These are phyloP conservation scores for Salix dunnii DNA, from an alignment of 345 rosid genomes.

Conservation along the genomic window DNA sequence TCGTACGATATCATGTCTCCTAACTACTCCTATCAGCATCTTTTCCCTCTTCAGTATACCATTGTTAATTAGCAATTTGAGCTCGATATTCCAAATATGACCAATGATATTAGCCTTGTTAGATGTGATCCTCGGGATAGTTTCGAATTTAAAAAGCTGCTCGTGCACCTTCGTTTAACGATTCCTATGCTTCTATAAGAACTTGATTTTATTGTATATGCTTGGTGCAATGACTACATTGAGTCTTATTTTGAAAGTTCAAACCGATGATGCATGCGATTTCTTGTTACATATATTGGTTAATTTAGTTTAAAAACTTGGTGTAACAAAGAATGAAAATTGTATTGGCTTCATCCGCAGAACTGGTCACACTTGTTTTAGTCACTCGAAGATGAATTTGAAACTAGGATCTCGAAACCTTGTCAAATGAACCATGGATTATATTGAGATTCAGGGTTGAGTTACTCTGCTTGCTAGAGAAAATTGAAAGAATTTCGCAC, in stretches of 20 bases:
- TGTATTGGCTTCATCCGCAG: no score
- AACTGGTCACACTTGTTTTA: no score
- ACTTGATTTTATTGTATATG: conserved; percentile 4
- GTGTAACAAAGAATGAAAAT: no score
- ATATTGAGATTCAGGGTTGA: no score
- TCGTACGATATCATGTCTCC: background rate
- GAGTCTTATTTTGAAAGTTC: background rate
- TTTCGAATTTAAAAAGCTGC: conserved; percentile 5
- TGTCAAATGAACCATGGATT: no score
- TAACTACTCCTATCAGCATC: background rate
- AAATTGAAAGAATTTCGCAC: no score
- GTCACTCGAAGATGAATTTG: no score
- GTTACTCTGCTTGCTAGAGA: no score
- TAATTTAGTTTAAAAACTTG: no score
- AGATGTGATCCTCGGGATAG: conserved; percentile 15
- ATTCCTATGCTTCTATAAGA: conserved; percentile 1
- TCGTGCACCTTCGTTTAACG: background rate
- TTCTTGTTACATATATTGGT: no score
- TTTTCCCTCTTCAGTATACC: background rate
- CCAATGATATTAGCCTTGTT: conserved; percentile 11
- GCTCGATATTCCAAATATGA: conserved; percentile 6
- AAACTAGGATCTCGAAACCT: no score
- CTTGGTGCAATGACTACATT: background rate
- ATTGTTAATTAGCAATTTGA: background rate
- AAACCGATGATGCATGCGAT: no score